Evolutionary conservation across 768 basidiomycete species (phyloP).

Genomic region (Kondoa subrosea): DNA sequence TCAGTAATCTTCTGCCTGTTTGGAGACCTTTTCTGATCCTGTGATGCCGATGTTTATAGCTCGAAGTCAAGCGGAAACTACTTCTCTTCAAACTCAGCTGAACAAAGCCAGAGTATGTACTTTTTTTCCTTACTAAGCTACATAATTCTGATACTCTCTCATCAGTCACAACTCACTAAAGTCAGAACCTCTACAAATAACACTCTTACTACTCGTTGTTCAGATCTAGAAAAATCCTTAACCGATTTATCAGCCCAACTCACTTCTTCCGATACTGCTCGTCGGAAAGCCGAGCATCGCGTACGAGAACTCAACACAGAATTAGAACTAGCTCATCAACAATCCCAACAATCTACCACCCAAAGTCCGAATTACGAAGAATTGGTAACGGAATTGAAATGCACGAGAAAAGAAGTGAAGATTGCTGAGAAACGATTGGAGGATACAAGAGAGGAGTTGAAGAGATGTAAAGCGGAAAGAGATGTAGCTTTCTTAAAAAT

Average conservation of each 20-base stretch:
- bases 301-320: not conserved
- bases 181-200: no score
- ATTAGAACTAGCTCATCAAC: not conserved
- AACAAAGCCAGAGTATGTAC: no score
- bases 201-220: no score
- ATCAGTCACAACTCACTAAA: no score
- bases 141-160: no score
- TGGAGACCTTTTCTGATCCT: no score
- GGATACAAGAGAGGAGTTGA: not conserved
- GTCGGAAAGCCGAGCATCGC: not conserved
- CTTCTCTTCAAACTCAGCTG: no score
- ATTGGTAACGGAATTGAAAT: not conserved
- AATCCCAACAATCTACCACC: not conserved
- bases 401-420: not conserved
- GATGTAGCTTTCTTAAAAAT: not conserved
- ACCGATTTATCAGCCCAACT: not conserved
- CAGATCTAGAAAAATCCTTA: no score
- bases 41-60: no score
- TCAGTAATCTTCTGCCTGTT: no score
- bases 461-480: not conserved
- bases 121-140: no score
- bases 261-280: not conserved
- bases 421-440: not conserved
- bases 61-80: no score
- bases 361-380: not conserved